Percentiles rank a stretch among this genome's conserved stretches.
Conservation (phyloP, 2,329 filamentous ascomycete species). For the Colletotrichum incanum region DNA sequence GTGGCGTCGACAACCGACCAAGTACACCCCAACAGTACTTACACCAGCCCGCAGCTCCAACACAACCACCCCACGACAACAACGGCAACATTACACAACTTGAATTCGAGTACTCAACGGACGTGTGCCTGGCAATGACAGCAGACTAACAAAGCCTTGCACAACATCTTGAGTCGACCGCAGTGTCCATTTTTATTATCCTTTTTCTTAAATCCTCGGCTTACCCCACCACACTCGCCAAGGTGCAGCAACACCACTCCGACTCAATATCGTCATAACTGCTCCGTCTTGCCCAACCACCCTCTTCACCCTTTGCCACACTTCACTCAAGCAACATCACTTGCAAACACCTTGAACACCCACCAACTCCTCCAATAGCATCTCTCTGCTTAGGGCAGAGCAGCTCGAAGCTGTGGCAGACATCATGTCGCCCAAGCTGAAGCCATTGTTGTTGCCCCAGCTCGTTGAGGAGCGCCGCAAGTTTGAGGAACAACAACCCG, state of each 20-base stretch:
- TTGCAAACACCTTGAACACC: neutral
- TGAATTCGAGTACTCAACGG: slow-evolving; percentile 8
- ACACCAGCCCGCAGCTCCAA: slow-evolving; percentile 19
- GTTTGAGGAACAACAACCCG: slow-evolving; percentile 52
- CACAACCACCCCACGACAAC: slow-evolving; percentile 17
- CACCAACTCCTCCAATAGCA: neutral
- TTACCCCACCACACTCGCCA: slow-evolving; percentile 27
- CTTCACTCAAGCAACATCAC: slow-evolving; percentile 7
- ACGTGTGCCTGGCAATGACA: slow-evolving; percentile 38
- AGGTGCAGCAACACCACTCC: slow-evolving; percentile 12
- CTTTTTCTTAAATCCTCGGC: slow-evolving; percentile 1
- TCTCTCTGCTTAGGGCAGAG: slow-evolving; percentile 13
- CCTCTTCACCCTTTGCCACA: slow-evolving; percentile 12
- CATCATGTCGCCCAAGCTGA: slow-evolving; percentile 65
- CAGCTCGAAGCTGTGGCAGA: slow-evolving; percentile 19
- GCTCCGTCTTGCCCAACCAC: slow-evolving; percentile 17
- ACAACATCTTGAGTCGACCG: slow-evolving; percentile 4
- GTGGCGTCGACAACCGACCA: slow-evolving; percentile 18
- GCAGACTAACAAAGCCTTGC: slow-evolving; percentile 13
- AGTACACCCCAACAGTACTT: slow-evolving; percentile 28
- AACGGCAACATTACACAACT: slow-evolving; percentile 37
- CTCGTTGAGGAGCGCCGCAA: slow-evolving; percentile 67
- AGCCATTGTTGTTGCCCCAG: slow-evolving; percentile 68
- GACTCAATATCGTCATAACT: slow-evolving; percentile 24
- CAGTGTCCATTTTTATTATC: slow-evolving; percentile 6